Base-by-base conservation (phyloP, 257 asterid species). In the Mentha longifolia region DNA sequence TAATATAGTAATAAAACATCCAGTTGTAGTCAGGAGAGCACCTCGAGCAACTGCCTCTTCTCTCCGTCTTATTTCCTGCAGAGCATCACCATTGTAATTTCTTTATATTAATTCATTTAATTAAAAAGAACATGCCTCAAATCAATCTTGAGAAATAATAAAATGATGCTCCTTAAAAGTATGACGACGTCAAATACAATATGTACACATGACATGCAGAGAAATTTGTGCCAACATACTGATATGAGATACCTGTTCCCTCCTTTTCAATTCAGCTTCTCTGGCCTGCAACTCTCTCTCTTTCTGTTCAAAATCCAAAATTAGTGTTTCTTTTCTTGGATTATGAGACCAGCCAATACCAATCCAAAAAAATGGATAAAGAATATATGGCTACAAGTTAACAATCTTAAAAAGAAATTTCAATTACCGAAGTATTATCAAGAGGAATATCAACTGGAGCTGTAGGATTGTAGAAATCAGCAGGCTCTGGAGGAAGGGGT, bases 401-500 rank as follows among this genome's bases (percentile, higher is more conserved):
- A 67, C 39, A 70, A 71, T 43, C 16, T 37, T 17, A 60, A 69
- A 74, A 42, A 41, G 56, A 43, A 62, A 50, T 11, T 49, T 17
- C 35, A n/a, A 62, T n/a, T 82, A 92, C 98, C 86, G 92, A 50
- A 71, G 88, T 67, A 59, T 78, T 84, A 69, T 93, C 95, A 20
- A 90, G 94, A 57, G 98, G 95, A 75, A 93, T 88, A 80, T 93
- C 94, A 11, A 90, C 77, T 58, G 97, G 69, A 8, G 95, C 97
- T 61, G 92, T 81, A 58, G 94, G 94, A 61, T 88, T 88, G 88
- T 93, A 91, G 81, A 89, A 93, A 76, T 82, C 98, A 35, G 97
- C 98, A 75, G 97, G 98, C 73, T 93, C 98, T n/a, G 93, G 97
- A 42, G 96, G 96, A 77, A 93, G 97, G 51, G 97, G 98, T 45